Evolutionary conservation across 1,139 yeast species (phyloP).

Genomic region (Scheffersomyces illinoinensis): DNA sequence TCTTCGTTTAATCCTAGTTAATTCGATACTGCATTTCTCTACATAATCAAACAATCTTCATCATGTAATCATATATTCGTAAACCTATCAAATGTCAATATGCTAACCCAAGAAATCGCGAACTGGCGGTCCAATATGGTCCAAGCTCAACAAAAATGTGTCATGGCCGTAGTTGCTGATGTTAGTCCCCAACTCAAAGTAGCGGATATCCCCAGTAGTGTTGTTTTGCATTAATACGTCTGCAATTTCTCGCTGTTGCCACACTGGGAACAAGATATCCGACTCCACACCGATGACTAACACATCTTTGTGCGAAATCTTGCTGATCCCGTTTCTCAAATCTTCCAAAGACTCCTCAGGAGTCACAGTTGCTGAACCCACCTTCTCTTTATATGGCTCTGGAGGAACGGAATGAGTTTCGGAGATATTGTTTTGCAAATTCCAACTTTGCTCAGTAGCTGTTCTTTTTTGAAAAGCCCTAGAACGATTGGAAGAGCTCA

Average conservation of each 20-base stretch:
- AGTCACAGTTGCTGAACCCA: slow-evolving; percentile 33
- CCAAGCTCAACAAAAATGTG: slow-evolving; percentile 76
- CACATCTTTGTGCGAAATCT: slow-evolving; percentile 63
- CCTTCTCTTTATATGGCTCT: slow-evolving; percentile 57
- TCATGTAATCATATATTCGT: background rate
- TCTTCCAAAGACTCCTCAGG: slow-evolving; percentile 61
- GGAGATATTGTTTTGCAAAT: slow-evolving; percentile 7
- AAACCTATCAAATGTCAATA: background rate
- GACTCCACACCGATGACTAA: slow-evolving; percentile 89
- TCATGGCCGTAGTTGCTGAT: slow-evolving; percentile 87
- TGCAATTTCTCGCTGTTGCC: slow-evolving; percentile 89
- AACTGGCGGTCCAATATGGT: slow-evolving; percentile 79
- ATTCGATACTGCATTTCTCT: background rate
- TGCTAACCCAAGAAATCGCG: slow-evolving; percentile 51
- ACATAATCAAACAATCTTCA: background rate
- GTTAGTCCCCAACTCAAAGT: slow-evolving; percentile 74
- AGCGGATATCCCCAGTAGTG: slow-evolving; percentile 41
- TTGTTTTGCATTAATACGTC: slow-evolving; percentile 50
- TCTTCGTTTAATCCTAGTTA: background rate
- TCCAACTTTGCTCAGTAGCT: slow-evolving; percentile 32
- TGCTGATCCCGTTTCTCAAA: slow-evolving; percentile 62
- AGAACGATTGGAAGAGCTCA: slow-evolving; percentile 53
- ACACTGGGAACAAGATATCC: slow-evolving; percentile 86
- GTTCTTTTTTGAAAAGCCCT: slow-evolving; percentile 43
- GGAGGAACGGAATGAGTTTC: slow-evolving; percentile 44